Base-by-base conservation (phyloP, 805 yeast species). In the Myxozyma udenii region DNA sequence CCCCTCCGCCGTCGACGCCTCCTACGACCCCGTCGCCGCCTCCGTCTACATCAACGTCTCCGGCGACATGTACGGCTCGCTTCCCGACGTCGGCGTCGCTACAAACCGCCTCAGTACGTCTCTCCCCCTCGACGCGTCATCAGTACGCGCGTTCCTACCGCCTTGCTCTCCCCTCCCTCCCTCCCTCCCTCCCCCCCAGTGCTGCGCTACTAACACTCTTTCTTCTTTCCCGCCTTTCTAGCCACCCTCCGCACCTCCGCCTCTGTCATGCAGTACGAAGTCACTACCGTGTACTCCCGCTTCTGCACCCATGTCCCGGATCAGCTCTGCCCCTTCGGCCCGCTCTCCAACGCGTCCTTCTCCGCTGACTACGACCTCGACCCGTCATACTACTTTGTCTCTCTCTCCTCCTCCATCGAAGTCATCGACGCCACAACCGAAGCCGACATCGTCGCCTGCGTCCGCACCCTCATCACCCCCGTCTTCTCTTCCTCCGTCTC, bases 401-500 rank as follows among this genome's bases (percentile, higher is more conserved):
- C 63, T 3, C 28, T 66, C 16, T 53, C 58, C 32, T 57, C 66
- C 28, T 50, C 55, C 14, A 44, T 66, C 14, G 53, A 50, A 28
- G 63, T 66, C 28, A 61, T 67, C n/a, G 60, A 57, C 35, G 61
- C 68, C 9, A 39, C 58, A 3, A 50, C 46, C 4, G 54, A 56
- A 25, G 65, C 68, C 1, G 36, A 46, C 14, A 54, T 64, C 11
- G 61, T 81, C 9, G 80, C 79, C 1, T 83, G 87, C 55, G 65
- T 74, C 19, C 60, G 65, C 16, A 65, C 76, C 3, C 72, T 72
- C 55, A 74, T 78, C 4, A 78, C 85, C 1, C 83, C 84, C 0
- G 72, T 65, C 5, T 66, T 78, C 16, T 65, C 71, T 3, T 46
- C 56, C 6, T 58, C 71, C n/a, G 65, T 78, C 3, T 63, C 74